Percentiles rank a stretch among this genome's conserved stretches.
Evolutionary conservation across 176 grass and related monocot genomes (phyloP).

Genomic region (Olyra latifolia): DNA sequence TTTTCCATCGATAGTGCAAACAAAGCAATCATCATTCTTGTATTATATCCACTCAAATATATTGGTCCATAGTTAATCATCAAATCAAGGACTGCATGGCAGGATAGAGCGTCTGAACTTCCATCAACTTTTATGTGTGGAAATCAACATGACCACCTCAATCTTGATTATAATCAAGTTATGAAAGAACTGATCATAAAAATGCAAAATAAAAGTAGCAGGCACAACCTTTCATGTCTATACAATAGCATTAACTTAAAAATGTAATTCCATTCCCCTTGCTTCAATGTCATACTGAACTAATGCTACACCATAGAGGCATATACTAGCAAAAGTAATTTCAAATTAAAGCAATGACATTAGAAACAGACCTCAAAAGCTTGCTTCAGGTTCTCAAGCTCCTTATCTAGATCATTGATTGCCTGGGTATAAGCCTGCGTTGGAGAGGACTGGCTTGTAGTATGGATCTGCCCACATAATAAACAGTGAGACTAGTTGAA

Average conservation of each 20-base stretch:
- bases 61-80: not conserved
- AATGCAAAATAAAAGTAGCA: conserved; percentile 2
- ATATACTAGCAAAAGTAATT: not conserved
- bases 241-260: not conserved
- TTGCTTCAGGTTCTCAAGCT: conserved; percentile 45
- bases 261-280: not conserved
- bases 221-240: not conserved
- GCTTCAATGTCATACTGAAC: not conserved
- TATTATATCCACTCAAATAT: not conserved
- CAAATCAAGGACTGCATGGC: not conserved
- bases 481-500: conserved; percentile 1
- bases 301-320: not conserved
- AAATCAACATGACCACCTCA: not conserved
- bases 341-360: not conserved
- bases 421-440: conserved; percentile 50
- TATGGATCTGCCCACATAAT: conserved; percentile 44
- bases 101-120: not conserved
- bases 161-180: not conserved
- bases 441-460: conserved; percentile 51
- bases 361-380: conserved; percentile 46
- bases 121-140: not conserved
- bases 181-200: not conserved
- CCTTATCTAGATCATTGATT: conserved; percentile 55
- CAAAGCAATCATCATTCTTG: not conserved
- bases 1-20: not conserved